A percentile compares a stretch with the other conserved stretches of the same genome.
phyloP scores from a whole-genome alignment of 306 rosid species.

The Pyrus pyrifolia region DNA sequence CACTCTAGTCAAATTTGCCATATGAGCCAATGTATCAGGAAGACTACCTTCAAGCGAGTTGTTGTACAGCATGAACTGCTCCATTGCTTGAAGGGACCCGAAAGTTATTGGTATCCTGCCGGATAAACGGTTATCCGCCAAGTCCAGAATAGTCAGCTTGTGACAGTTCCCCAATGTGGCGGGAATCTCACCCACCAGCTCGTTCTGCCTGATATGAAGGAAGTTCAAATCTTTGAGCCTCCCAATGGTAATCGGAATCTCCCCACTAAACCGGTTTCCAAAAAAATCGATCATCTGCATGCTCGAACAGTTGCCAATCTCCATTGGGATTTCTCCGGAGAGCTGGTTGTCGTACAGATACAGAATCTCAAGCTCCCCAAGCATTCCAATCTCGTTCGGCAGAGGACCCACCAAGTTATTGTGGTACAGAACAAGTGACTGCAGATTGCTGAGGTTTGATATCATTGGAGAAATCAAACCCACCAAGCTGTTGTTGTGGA shows the following conservation, averaged over 20 bases:
- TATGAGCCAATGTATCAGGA: conserved; percentile 49
- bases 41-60: conserved; percentile 91
- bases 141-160: conserved; percentile 55
- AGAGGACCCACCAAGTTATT: conserved; percentile 66
- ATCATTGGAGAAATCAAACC: conserved; percentile 70
- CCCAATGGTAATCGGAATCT: conserved; percentile 75
- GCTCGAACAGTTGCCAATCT: conserved; percentile 79
- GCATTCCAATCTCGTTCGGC: conserved; percentile 82
- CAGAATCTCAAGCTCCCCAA: conserved; percentile 57
- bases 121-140: conserved; percentile 76
- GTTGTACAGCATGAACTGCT: conserved; percentile 87
- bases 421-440: conserved; percentile 61
- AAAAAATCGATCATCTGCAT: conserved; percentile 80
- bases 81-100: conserved; percentile 47
- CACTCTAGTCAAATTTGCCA: conserved; percentile 70
- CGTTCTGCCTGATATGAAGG: conserved; percentile 85
- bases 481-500: conserved; percentile 75
- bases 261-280: conserved; percentile 65
- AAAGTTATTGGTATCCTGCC: conserved; percentile 67
- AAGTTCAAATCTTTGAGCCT: conserved; percentile 61
- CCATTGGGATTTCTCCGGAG: conserved; percentile 65
- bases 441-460: conserved; percentile 57
- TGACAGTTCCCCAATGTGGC: conserved; percentile 71
- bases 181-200: conserved; percentile 77
- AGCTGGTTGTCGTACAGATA: conserved; percentile 84